Base-by-base conservation (phyloP, 2,329 filamentous ascomycete species). In the Hypoxylon sp. region DNA sequence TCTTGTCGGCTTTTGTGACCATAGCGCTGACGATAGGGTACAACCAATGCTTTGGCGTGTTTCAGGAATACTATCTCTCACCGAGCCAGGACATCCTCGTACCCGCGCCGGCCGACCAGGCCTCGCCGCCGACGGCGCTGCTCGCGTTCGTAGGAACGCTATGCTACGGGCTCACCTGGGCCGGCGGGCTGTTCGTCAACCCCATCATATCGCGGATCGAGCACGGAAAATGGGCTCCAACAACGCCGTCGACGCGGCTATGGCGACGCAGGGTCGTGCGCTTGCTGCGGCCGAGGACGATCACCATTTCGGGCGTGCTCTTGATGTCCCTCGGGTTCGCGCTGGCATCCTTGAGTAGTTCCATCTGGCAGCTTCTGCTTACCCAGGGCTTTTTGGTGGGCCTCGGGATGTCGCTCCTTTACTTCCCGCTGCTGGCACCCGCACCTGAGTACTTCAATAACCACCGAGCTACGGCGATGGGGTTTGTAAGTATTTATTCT, bases 11-110 rank as follows among this genome's bases (percentile, higher is more conserved):
- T 5, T 83, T 84, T 52, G 65, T 79, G 0, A 79, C 79, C 41
- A 81, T 83, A 34, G 77, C 77, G 49, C 75, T 83, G 20, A 82
- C 81, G 3, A 81, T 83, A 49, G 81, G 81, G 10, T 78, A 83
- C 58, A 84, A 84, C 64, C 81, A 83, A 59, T 77, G 76, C 32
- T 84, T 79, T 64, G 81, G 81, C 8, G 80, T 84, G 8, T 84
- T 84, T 55, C 81, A 83, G 64, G 75, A 79, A 49, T 82, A 81
- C 67, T 84, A 84, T 65, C 78, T 80, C 49, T 81, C 80, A 4
- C 54, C 74, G 0, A 66, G 64, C 30, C 77, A 81, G 64, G 73
- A 77, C 6, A 69, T 83, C n/a, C 74, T 83, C 13, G 69, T 69
- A 2, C 71, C 71, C 6, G 62, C 71, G 1, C 74, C 78, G 15